Evolutionary conservation across 352 stramenopile species (phyloP), one percentile per base, ranked within the genome.

Genomic region (Globisporangium polare): DNA sequence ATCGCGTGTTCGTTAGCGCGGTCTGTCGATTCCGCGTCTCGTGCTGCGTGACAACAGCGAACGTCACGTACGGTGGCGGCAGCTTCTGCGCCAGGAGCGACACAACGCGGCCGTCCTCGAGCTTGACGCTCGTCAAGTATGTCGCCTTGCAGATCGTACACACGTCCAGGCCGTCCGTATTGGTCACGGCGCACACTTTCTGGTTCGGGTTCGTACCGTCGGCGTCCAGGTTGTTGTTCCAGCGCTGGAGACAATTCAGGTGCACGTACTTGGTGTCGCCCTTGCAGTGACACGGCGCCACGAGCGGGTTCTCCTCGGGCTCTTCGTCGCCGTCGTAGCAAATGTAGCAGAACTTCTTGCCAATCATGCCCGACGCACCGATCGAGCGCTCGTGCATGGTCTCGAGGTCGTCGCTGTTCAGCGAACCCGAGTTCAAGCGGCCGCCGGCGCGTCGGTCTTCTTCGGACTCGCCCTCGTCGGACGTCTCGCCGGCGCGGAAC

Each of bases 241-340:
- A 97, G 41, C 89, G 90, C 74, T 97, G 89, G 18, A 97, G 75
- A 57, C 90, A 97, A 58, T 96, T 83, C n/a, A 97, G 64, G 46
- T 97, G 90, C 9, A 97, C 85, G 64, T 96, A 97, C 69, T 95
- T 92, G 35, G 90, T 97, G 72, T 97, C 90, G 26, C 90, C 89
- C 60, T 96, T 96, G 70, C 90, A 97, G 53, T 95, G 75, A 63
- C 90, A 97, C 5, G 90, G 90, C 12, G 90, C 88, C 9, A 97
- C 88, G 4, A 97, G 77, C 41, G 89, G 89, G 66, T 97, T 97
- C 46, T 81, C 77, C 0, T 90, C 74, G 2, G 82, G 71, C 39
- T 96, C 83, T 62, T 96, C 87, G 46, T 96, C 89, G 50, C 78
- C 85, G 60, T 97, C 90, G 71, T 97, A 97, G 71, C 90, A 97